Percentiles rank a stretch among this genome's conserved stretches.
Evolutionary conservation across 345 rosid genomes (phyloP).

Genomic region (Punica granatum): DNA sequence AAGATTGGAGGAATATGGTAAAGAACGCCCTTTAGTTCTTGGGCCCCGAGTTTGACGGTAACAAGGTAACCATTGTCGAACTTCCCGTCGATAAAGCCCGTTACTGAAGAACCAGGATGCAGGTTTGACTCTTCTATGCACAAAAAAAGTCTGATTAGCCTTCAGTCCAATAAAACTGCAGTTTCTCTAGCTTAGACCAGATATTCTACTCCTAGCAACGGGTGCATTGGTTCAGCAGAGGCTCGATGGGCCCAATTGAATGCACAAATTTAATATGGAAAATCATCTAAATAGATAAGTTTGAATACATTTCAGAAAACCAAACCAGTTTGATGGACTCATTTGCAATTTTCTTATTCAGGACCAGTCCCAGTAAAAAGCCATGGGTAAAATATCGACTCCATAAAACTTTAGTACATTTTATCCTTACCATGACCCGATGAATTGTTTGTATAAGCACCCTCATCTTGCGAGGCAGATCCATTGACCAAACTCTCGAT

Average conservation of each 20-base stretch:
- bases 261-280: background rate
- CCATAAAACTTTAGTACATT: background rate
- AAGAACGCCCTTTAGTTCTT: slow-evolving; percentile 55
- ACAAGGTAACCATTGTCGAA: slow-evolving; percentile 71
- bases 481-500: slow-evolving; percentile 22
- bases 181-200: background rate
- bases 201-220: background rate
- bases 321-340: background rate
- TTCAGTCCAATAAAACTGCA: background rate
- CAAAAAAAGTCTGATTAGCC: background rate
- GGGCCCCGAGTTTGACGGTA: slow-evolving; percentile 43
- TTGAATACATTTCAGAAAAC: background rate
- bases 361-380: background rate
- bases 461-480: slow-evolving; percentile 25
- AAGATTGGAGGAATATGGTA: slow-evolving; percentile 36
- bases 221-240: background rate
- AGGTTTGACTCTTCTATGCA: slow-evolving; percentile 31
- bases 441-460: slow-evolving; percentile 13
- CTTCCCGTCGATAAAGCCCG: slow-evolving; percentile 74
- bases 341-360: background rate
- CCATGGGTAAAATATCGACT: background rate
- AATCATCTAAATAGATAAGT: no score
- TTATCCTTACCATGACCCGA: slow-evolving; percentile 15
- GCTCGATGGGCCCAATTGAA: background rate
- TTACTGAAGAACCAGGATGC: slow-evolving; percentile 45